Conservation (phyloP, 2,329 filamentous ascomycete species). For the Graphilbum fragrans region DNA sequence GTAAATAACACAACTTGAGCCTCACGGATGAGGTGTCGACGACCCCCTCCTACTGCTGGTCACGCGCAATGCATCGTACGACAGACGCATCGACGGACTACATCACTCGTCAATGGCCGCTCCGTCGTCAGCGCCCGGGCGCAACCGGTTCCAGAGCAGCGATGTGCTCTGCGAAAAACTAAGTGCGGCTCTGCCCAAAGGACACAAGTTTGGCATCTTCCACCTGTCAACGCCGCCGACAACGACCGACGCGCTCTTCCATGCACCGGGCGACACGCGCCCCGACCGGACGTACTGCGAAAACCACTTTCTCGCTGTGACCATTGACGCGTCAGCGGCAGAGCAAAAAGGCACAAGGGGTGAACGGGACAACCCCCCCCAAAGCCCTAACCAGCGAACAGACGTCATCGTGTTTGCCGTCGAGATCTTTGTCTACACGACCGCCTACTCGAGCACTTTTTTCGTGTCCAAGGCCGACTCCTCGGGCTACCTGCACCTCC, state of each 20-base stretch:
- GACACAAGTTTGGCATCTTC: slow-evolving; percentile 54
- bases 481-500: slow-evolving; percentile 67
- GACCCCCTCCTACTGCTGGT: no score
- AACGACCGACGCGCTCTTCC: slow-evolving; percentile 63
- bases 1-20: no score
- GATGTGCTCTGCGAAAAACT: slow-evolving; percentile 25
- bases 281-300: slow-evolving; percentile 76
- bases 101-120: no score
- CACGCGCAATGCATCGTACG: no score
- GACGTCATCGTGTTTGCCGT: slow-evolving; percentile 65
- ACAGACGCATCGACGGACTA: no score
- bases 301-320: slow-evolving; percentile 58
- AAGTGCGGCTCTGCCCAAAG: slow-evolving; percentile 39
- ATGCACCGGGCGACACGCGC: slow-evolving; percentile 58
- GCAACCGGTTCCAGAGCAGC: slow-evolving; percentile 11
- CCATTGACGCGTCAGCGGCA: slow-evolving; percentile 22
- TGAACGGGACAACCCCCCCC: neutral
- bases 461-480: slow-evolving; percentile 98
- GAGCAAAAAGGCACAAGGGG: neutral
- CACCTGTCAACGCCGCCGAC: slow-evolving; percentile 81
- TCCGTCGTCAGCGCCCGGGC: no score
- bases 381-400: neutral
- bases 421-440: slow-evolving; percentile 80
- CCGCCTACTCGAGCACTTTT: slow-evolving; percentile 66
- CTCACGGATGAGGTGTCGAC: no score